phyloP scores from a whole-genome alignment of 768 basidiomycete species.

The Kwoniella sp. region DNA sequence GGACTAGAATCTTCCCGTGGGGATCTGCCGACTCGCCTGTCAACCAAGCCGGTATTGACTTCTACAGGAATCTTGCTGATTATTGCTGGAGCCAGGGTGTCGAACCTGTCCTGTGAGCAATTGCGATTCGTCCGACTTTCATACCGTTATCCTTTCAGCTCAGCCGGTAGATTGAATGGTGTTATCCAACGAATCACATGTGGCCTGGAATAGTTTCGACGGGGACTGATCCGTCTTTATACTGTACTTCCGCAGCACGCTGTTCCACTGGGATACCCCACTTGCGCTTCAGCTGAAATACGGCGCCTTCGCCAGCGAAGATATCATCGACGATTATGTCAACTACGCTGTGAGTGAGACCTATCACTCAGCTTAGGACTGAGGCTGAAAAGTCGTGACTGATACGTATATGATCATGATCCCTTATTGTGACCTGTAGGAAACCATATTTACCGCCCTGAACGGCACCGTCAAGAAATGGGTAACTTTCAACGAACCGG shows the following conservation, averaged over 20 bases:
- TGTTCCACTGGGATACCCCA: conserved; percentile 57
- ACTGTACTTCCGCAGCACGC: conserved; percentile 48
- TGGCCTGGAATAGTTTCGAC: too few species aligned
- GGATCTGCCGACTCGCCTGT: conserved; percentile 61
- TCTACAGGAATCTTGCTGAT: conserved; percentile 55
- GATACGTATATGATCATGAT: too few species aligned
- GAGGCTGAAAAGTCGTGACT: too few species aligned
- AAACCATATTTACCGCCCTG: conserved; percentile 33
- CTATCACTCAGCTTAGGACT: too few species aligned
- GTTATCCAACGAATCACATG: too few species aligned
- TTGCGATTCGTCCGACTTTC: not conserved
- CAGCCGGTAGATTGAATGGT: too few species aligned
- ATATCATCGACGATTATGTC: conserved; percentile 35
- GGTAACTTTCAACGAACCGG: conserved; percentile 41
- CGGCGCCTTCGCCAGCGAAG: conserved; percentile 29
- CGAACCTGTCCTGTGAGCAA: conserved; percentile 53
- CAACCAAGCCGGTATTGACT: conserved; percentile 60
- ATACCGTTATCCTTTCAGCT: not conserved
- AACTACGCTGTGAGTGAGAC: conserved; percentile 21
- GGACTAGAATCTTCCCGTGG: conserved; percentile 63
- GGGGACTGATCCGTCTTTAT: too few species aligned
- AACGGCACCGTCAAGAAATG: conserved; percentile 39
- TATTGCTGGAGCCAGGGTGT: conserved; percentile 20
- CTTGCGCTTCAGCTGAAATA: conserved; percentile 23
- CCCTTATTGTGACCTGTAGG: conserved; percentile 4